A percentile compares a stretch with the other conserved stretches of the same genome.
These are phyloP conservation scores for Puya raimondii DNA, from an alignment of 176 grass and related monocot species.

Conservation along the genomic window DNA sequence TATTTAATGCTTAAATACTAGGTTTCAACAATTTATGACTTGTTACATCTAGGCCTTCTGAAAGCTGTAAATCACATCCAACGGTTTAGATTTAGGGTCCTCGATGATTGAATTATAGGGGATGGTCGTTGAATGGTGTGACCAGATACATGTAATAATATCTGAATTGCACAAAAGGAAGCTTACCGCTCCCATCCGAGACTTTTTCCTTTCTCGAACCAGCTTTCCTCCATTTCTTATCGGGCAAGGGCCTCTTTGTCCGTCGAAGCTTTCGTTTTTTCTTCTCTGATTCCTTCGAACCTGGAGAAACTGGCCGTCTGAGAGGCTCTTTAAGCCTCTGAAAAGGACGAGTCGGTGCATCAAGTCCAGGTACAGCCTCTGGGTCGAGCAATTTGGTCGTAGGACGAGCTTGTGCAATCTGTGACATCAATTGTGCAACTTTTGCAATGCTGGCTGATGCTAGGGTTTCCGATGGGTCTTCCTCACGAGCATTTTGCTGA, in stretches of 20 bases:
- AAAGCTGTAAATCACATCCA: no score
- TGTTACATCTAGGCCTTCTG: no score
- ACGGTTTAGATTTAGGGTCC: no score
- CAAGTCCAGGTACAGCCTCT: constrained; percentile 54
- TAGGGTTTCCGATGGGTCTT: constrained; percentile 23
- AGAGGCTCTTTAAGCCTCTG: constrained; percentile 55
- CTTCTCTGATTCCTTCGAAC: constrained; percentile 36
- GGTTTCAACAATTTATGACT: no score
- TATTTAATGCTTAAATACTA: no score
- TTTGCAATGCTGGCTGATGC: constrained; percentile 64
- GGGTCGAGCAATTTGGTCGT: constrained; percentile 74
- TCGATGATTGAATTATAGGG: no score
- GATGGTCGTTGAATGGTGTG: no score
- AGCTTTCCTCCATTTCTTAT: constrained; percentile 64
- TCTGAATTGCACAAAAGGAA: not conserved
- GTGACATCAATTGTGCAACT: constrained; percentile 47
- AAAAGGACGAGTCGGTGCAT: constrained; percentile 78
- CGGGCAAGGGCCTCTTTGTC: constrained; percentile 62
- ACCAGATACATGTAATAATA: no score
- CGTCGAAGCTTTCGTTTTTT: constrained; percentile 39
- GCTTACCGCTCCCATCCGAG: constrained; percentile 8
- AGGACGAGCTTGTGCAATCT: constrained; percentile 47
- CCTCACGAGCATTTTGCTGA: constrained; percentile 12
- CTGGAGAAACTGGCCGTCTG: constrained; percentile 36
- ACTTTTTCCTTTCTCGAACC: constrained; percentile 29